A percentile compares a stretch with the other conserved stretches of the same genome.
phyloP scores from a whole-genome alignment of 208 protist species.

The Acanthamoeba polyphaga region DNA sequence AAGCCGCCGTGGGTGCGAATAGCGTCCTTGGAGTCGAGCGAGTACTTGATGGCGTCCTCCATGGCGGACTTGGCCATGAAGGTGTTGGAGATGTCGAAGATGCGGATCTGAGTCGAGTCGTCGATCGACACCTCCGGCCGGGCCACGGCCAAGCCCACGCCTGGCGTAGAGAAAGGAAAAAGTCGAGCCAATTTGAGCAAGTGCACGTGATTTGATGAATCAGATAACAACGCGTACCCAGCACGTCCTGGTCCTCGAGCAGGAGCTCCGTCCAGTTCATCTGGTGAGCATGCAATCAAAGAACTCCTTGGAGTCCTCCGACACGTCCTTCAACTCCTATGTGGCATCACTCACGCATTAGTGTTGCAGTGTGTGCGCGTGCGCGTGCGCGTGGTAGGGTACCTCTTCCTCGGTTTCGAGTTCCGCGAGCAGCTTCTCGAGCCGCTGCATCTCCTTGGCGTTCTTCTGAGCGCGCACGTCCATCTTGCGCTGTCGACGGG shows the following conservation, averaged over 20 bases:
- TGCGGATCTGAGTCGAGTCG: constrained; percentile 82
- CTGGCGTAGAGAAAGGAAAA: neutral
- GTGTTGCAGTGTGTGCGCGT: too few relatives aligned
- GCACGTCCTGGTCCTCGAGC: constrained; percentile 62
- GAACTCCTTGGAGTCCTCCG: constrained; percentile 34
- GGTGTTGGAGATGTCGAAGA: constrained; percentile 75
- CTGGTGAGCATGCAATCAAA: constrained; percentile 73
- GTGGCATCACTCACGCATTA: too few relatives aligned
- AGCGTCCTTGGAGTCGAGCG: constrained; percentile 62
- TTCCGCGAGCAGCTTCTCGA: constrained; percentile 11
- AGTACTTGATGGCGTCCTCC: constrained; percentile 79
- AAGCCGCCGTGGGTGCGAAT: constrained; percentile 80
- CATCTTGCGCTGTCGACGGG: constrained; percentile 32
- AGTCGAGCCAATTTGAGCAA: neutral
- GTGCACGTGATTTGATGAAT: neutral
- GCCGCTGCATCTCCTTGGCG: constrained; percentile 8
- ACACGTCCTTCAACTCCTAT: constrained; percentile 15
- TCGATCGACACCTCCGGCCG: constrained; percentile 64
- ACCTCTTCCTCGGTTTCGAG: constrained; percentile 14
- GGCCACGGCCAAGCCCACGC: constrained; percentile 8
- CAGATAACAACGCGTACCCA: neutral
- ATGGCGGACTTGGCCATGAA: constrained; percentile 78
- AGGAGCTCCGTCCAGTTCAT: constrained; percentile 78
- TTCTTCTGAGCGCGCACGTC: constrained; percentile 27
- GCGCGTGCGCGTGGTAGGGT: too few relatives aligned